These are phyloP conservation scores for Lagerstroemia speciosa DNA, from an alignment of 345 rosid species.

Conservation along the genomic window DNA sequence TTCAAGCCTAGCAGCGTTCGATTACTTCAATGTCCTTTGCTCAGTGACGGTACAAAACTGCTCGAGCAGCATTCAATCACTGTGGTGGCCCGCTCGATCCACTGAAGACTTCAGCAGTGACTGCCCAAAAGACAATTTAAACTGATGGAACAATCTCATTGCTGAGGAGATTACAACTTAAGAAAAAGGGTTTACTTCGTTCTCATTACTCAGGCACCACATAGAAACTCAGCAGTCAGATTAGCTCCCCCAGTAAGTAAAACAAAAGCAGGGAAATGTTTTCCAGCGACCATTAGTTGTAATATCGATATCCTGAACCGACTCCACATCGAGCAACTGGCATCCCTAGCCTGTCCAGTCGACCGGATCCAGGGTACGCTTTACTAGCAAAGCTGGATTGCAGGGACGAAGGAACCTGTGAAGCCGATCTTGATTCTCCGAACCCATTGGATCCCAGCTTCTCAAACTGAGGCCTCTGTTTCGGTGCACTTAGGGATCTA, in stretches of 20 bases:
- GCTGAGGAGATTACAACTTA: neutral
- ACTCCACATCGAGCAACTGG: conserved; percentile 29
- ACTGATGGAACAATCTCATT: neutral
- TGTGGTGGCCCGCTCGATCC: no score
- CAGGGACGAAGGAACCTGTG: conserved; percentile 40
- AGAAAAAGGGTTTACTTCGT: no score
- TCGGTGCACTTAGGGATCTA: conserved; percentile 79
- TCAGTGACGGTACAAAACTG: no score
- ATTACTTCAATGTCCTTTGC: no score
- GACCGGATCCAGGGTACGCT: conserved; percentile 94
- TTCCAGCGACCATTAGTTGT: neutral
- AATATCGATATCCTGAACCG: conserved; percentile 1
- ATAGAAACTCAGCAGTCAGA: neutral
- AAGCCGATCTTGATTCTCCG: conserved; percentile 34
- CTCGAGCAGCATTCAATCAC: no score
- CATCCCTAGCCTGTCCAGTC: conserved; percentile 82
- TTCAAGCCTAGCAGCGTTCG: no score
- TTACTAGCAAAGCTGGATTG: conserved; percentile 52
- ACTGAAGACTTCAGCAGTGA: no score
- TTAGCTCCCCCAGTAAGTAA: neutral
- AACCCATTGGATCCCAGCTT: conserved; percentile 50
- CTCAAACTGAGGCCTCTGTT: conserved; percentile 63
- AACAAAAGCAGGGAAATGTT: neutral
- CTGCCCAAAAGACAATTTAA: no score
- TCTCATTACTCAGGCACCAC: neutral